These are phyloP conservation scores for Kurtzmaniella cleridarum DNA, from an alignment of 805 yeast species.

Conservation along the genomic window DNA sequence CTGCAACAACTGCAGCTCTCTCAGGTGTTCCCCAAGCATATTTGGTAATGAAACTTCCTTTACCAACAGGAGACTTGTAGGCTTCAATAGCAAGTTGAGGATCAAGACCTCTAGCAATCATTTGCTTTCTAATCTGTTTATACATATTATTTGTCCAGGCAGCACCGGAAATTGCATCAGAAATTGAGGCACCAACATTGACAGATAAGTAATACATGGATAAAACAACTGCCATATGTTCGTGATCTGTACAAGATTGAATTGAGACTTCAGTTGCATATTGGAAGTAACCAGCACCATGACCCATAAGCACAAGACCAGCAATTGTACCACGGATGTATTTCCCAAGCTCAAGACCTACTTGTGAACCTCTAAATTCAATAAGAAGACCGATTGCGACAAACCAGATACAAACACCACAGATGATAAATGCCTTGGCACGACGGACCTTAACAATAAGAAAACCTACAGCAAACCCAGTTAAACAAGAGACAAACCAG, in stretches of 20 bases:
- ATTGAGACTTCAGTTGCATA: constrained; percentile 13
- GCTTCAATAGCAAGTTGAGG: constrained; percentile 39
- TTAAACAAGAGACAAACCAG: constrained; percentile 12
- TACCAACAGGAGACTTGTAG: constrained; percentile 43
- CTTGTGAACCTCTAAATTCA: constrained; percentile 11
- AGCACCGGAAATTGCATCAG: constrained; percentile 16
- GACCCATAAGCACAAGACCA: constrained; percentile 13
- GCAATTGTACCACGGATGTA: constrained; percentile 14
- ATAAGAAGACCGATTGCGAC: constrained; percentile 19
- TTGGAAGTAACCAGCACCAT: constrained; percentile 16
- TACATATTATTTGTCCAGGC: constrained; percentile 13
- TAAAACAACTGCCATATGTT: constrained; percentile 14
- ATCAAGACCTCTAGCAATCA: constrained; percentile 13
- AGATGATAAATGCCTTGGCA: constrained; percentile 18
- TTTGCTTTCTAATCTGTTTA: constrained; percentile 1
- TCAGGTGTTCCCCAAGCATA: constrained; percentile 58
- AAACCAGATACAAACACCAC: constrained; percentile 19
- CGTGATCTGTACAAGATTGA: constrained; percentile 12
- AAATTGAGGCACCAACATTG: constrained; percentile 16
- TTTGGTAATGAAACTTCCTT: constrained; percentile 28
- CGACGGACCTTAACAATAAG: constrained; percentile 9
- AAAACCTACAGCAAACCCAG: constrained; percentile 12
- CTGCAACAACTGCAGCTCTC: constrained; percentile 47
- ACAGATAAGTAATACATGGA: constrained; percentile 11
- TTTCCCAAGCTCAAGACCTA: background rate